Conservation (phyloP, 208 protist species). For the Trypanosoma boissoni region DNA sequence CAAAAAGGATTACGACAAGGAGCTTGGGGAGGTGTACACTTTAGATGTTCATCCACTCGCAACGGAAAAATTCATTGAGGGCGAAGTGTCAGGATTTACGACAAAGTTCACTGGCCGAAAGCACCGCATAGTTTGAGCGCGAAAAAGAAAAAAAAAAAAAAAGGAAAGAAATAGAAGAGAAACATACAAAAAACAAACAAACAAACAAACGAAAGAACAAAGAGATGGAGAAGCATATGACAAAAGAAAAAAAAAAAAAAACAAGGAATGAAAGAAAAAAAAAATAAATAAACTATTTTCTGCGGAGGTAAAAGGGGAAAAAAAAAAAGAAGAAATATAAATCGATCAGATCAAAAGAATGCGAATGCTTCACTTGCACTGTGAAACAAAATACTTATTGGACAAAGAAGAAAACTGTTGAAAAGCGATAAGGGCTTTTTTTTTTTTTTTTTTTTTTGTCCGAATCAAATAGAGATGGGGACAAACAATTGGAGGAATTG, state of each 20-base stretch:
- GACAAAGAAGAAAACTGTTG: too few species aligned
- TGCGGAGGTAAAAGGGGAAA: background rate
- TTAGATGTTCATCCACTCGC: conserved; percentile 51
- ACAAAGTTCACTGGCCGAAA: conserved; percentile 59
- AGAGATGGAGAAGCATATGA: background rate
- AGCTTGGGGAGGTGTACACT: conserved; percentile 40
- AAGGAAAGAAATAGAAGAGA: background rate
- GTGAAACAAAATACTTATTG: too few species aligned
- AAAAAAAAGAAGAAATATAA: conserved; percentile 2
- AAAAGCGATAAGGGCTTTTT: too few species aligned
- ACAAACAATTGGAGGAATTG: too few species aligned
- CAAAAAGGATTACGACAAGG: conserved; percentile 24
- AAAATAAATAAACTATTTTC: background rate
- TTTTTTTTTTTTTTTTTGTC: too few species aligned
- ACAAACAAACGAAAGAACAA: background rate
- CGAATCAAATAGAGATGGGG: too few species aligned
- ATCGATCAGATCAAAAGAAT: too few species aligned
- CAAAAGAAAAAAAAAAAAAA: background rate
- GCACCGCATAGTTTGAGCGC: background rate
- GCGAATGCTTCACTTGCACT: too few species aligned
- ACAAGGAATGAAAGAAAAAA: background rate
- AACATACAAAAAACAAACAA: too few species aligned
- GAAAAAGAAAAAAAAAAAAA: background rate
- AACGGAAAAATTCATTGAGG: conserved; percentile 60
- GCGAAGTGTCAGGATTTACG: conserved; percentile 56